Percentiles rank a stretch among this genome's conserved stretches.
Conservation (phyloP, 495 filamentous ascomycete genomes). For the Thozetella sp. region DNA sequence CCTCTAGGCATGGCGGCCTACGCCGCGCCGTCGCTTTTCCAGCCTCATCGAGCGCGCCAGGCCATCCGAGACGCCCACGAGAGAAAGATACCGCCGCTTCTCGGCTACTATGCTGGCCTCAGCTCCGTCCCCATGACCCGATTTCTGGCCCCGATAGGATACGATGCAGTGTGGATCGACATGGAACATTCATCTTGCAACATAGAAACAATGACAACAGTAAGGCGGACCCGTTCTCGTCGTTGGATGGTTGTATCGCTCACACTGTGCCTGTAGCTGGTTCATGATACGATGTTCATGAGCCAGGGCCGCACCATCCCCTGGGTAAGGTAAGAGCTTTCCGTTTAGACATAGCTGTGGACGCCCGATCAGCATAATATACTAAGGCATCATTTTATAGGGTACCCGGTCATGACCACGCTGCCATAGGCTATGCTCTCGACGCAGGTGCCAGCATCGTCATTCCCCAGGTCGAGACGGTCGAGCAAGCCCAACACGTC, state of each 20-base stretch:
- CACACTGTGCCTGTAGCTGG: constrained; percentile 25
- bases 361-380: too few species aligned
- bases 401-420: constrained; percentile 47
- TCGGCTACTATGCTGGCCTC: constrained; percentile 39
- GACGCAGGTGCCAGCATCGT: constrained; percentile 47
- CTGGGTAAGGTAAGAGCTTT: constrained; percentile 36
- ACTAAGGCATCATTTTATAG: constrained; percentile 13
- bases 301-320: constrained; percentile 38
- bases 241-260: background rate
- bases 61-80: constrained; percentile 44
- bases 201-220: constrained; percentile 47
- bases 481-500: constrained; percentile 42
- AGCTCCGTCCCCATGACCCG: constrained; percentile 32
- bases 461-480: constrained; percentile 48
- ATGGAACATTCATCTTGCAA: constrained; percentile 44
- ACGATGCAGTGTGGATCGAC: constrained; percentile 43
- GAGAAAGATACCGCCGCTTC: constrained; percentile 38
- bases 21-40: constrained; percentile 38
- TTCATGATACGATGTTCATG: constrained; percentile 43
- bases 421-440: constrained; percentile 45
- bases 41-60: constrained; percentile 42
- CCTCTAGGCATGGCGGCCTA: constrained; percentile 38
- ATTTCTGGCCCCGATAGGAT: constrained; percentile 36
- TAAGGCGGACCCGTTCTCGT: background rate
- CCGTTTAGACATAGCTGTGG: too few species aligned